phyloP scores from a whole-genome alignment of 2,329 filamentous ascomycete species.

The Apiospora aurea region DNA sequence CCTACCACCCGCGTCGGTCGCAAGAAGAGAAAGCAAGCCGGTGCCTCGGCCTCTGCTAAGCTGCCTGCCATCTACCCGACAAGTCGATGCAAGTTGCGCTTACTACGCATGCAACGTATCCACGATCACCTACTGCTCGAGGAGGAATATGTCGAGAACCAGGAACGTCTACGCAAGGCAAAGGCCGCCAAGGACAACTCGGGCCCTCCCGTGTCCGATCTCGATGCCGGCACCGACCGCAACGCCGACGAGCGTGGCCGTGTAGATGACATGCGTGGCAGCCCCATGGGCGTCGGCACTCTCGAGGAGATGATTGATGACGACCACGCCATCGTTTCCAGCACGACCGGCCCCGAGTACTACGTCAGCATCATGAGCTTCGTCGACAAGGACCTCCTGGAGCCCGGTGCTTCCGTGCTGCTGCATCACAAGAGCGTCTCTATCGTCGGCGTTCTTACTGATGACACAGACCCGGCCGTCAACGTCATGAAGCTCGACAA shows the following conservation, averaged over 20 bases:
- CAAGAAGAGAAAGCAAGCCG: constrained; percentile 97
- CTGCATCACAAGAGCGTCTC: constrained; percentile 98
- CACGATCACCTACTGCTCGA: constrained; percentile 97
- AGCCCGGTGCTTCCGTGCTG: constrained; percentile 93
- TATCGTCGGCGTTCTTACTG: constrained; percentile 95
- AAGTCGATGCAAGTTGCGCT: constrained; percentile 94
- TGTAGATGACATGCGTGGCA: constrained; percentile 98
- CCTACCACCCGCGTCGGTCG: constrained; percentile 96
- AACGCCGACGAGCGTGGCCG: constrained; percentile 94
- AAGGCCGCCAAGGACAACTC: constrained; percentile 79
- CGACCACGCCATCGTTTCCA: constrained; percentile 97
- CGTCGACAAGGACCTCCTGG: constrained; percentile 96
- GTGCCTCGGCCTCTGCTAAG: constrained; percentile 93
- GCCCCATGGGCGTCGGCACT: constrained; percentile 97
- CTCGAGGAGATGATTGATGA: constrained; percentile 99
- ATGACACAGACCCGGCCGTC: constrained; percentile 93
- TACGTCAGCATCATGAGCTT: constrained; percentile 99
- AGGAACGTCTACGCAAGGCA: constrained; percentile 92
- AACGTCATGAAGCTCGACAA: constrained; percentile 99
- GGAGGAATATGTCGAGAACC: constrained; percentile 99
- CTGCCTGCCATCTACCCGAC: constrained; percentile 94
- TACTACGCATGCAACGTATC: constrained; percentile 97
- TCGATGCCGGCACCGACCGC: constrained; percentile 78
- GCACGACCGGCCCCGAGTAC: constrained; percentile 96
- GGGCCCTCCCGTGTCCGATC: constrained; percentile 68